Percentiles rank a stretch among this genome's conserved stretches.
Conservation (phyloP, 2,329 filamentous ascomycete genomes). For the Fusarium lyarnte region DNA sequence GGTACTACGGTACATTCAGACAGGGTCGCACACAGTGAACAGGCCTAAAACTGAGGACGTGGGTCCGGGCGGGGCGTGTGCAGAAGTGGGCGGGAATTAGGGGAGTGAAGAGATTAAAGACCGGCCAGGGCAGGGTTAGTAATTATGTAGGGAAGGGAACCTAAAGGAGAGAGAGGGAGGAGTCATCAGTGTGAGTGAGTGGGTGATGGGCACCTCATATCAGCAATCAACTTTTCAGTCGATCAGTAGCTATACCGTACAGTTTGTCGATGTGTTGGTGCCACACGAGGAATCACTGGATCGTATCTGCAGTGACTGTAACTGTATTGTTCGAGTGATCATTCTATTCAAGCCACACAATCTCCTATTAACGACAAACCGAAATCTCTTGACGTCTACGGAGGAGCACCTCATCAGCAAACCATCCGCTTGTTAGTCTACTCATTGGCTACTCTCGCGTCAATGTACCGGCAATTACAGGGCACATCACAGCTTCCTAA, state of each 20-base stretch:
- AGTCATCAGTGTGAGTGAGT: not conserved
- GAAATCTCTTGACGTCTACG: not conserved
- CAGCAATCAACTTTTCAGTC: not conserved
- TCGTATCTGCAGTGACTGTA: not conserved
- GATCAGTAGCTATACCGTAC: not conserved
- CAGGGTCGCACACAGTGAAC: slow-evolving; percentile 23
- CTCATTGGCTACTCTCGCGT: slow-evolving; percentile 29
- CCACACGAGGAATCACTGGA: not conserved
- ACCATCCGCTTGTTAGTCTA: slow-evolving; percentile 15
- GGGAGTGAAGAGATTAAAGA: slow-evolving; percentile 34
- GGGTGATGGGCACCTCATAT: not conserved
- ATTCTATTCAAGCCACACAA: slow-evolving; percentile 1
- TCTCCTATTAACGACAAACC: not conserved
- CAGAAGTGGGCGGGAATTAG: slow-evolving; percentile 31
- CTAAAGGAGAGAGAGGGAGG: not conserved
- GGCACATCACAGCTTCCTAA: slow-evolving; percentile 11
- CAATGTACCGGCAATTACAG: slow-evolving; percentile 28
- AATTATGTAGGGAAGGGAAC: not conserved
- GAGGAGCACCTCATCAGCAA: not conserved
- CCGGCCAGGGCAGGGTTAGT: not conserved
- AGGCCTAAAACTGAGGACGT: slow-evolving; percentile 22
- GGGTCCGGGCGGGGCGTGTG: slow-evolving; percentile 30
- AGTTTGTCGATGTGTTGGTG: not conserved
- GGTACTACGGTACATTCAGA: not conserved
- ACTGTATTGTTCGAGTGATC: not conserved